phyloP scores from a whole-genome alignment of 31 red algal species.

The Porphyra umbilicalis region DNA sequence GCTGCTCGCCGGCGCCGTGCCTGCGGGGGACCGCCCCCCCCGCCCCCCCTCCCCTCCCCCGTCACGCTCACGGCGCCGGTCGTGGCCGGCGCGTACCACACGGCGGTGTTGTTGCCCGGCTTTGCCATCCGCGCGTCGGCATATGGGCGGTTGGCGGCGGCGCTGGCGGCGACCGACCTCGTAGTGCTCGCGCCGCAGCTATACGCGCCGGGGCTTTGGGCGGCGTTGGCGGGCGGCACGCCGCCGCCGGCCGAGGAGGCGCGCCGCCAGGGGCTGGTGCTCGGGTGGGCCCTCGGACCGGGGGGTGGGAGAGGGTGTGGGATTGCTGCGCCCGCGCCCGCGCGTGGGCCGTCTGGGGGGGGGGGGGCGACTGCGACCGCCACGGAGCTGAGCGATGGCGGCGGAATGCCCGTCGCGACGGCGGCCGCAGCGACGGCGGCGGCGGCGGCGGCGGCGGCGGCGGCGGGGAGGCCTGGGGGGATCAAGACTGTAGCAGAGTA shows the following conservation, averaged over 20 bases:
- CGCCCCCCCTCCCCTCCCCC: not conserved
- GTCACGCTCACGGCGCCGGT: not conserved
- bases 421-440: too few species aligned
- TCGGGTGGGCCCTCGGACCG: not conserved
- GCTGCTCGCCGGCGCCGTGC: not conserved
- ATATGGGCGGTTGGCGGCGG: not conserved
- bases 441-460: too few species aligned
- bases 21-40: not conserved
- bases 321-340: too few species aligned
- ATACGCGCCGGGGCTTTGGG: not conserved
- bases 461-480: too few species aligned
- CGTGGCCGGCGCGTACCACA: not conserved
- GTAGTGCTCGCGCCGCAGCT: not conserved
- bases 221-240: not conserved
- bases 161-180: not conserved
- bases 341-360: too few species aligned
- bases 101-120: not conserved
- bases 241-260: not conserved
- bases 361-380: too few species aligned
- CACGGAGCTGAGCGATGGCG: too few species aligned
- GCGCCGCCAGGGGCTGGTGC: not conserved
- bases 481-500: too few species aligned
- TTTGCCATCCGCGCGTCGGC: not conserved
- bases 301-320: too few species aligned
- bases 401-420: too few species aligned